Percentiles rank a stretch among this genome's conserved stretches.
phyloP scores from a whole-genome alignment of 495 filamentous ascomycete genomes.

The Aspergillus coremiiformis region DNA sequence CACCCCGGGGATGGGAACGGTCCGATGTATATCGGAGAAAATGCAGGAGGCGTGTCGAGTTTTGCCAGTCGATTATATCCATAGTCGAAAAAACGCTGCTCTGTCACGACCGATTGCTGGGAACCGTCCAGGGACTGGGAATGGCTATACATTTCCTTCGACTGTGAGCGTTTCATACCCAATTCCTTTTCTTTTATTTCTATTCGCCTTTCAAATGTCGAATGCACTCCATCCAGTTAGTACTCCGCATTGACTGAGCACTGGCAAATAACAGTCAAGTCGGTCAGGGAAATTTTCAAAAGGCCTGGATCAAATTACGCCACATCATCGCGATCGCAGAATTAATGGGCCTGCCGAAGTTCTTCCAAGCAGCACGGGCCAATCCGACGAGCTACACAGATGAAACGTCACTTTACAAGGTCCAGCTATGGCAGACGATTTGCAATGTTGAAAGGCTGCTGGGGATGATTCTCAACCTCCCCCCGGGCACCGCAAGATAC shows the following conservation, averaged over 20 bases:
- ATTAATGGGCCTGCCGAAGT: constrained; percentile 21
- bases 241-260: not conserved
- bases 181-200: not conserved
- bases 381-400: constrained; percentile 4
- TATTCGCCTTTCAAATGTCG: not conserved
- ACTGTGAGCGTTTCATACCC: constrained; percentile 15
- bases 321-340: constrained; percentile 24
- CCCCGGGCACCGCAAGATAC: constrained; percentile 18
- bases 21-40: not conserved
- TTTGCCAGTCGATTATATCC: constrained; percentile 14
- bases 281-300: constrained; percentile 21
- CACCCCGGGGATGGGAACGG: constrained; percentile 2
- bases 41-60: constrained; percentile 1
- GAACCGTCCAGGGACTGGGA: constrained; percentile 16
- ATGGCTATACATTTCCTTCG: constrained; percentile 17
- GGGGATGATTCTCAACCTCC: constrained; percentile 24
- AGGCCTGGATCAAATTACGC: constrained; percentile 20
- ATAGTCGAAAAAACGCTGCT: constrained; percentile 18
- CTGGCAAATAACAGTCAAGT: constrained; percentile 12
- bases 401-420: constrained; percentile 5
- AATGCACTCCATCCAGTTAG: not conserved
- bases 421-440: constrained; percentile 22
- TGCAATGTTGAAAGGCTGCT: constrained; percentile 23
- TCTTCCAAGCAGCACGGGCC: constrained; percentile 3
- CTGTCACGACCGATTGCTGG: constrained; percentile 16